Conservation (phyloP, 2,329 filamentous ascomycete species). For the Fusarium cyanostomum region DNA sequence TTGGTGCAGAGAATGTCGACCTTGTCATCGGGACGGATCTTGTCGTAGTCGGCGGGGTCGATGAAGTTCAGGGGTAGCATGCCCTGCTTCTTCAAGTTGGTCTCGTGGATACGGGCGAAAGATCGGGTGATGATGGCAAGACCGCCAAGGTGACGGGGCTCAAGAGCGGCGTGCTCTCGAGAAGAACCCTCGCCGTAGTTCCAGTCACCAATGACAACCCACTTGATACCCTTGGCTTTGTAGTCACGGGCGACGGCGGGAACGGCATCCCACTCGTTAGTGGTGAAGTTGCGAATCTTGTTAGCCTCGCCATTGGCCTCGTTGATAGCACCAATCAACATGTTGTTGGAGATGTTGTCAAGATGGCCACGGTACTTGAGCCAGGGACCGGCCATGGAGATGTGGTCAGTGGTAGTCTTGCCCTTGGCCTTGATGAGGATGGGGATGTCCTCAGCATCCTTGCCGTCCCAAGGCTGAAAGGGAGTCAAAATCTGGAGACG, state of each 20-base stretch:
- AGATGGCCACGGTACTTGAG: constrained; percentile 98
- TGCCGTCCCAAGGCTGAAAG: constrained; percentile 90
- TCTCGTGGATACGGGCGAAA: constrained; percentile 99
- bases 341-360: constrained; percentile 99
- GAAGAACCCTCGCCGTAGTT: constrained; percentile 99
- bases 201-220: constrained; percentile 99
- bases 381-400: constrained; percentile 96
- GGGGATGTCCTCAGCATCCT: constrained; percentile 83
- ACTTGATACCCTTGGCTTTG: constrained; percentile 95
- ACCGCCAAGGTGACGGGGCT: constrained; percentile 96
- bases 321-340: constrained; percentile 98
- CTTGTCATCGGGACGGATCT: constrained; percentile 91
- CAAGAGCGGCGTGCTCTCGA: constrained; percentile 97
- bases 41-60: constrained; percentile 96
- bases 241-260: constrained; percentile 96
- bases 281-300: constrained; percentile 93
- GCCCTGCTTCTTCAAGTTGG: constrained; percentile 99
- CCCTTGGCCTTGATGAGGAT: constrained; percentile 98
- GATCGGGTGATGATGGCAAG: constrained; percentile 95
- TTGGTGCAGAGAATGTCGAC: constrained; percentile 89
- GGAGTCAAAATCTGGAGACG: constrained; percentile 92
- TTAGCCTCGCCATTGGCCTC: constrained; percentile 96
- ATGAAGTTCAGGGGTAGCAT: constrained; percentile 98
- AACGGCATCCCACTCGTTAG: constrained; percentile 84
- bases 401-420: constrained; percentile 99